Evolutionary conservation across 345 rosid species (phyloP), one percentile per base, ranked within the genome.

Genomic region (Garcia nutans): DNA sequence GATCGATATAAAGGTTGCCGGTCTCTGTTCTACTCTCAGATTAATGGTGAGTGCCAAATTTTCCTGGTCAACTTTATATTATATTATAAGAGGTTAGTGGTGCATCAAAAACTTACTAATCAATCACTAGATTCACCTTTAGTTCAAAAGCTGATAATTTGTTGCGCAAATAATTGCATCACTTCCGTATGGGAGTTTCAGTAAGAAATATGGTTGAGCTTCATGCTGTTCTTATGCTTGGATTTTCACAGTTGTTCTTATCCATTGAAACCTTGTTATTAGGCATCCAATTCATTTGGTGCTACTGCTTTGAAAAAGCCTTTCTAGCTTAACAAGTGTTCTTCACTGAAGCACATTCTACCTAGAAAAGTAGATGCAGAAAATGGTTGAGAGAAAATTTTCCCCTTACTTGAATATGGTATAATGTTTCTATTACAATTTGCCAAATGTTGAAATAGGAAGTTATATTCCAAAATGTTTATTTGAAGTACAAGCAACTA

Each of bases 1-100:
- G 99, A 96, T 7, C 87, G 98, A 76, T 96, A 96, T 86, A 96
- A 92, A 88, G 98, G 92, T 78, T 93, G 98, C 65, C 91, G 99
- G 17, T 87, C 99, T 61, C 83, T 93, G 22, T 96, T 96, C 85
- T 96, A 96, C 82, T 93, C 99, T 33, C 97, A 91, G 78, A 88
- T 93, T 67, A 96, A 93, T 72, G 99, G 99, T 93, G 74, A 84
- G 87, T 24, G 26, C 22, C 41, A 23, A 28, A 71, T 73, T 66
- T 72, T 65, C 70, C 33, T 70, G 69, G 60, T 60, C 10, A 72
- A 58, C 50, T 56, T 31, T 49, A 70, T 26, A 10, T 49, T 31
- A 55, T 42, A 44, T 63, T 50, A 12, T 50, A 62, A 54, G 64
- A 72, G 55, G 6, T 37, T 37, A 37, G 37, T 37, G 6, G 50